Base-by-base conservation (phyloP, 2,329 filamentous ascomycete species). In the Emmonsia crescens region DNA sequence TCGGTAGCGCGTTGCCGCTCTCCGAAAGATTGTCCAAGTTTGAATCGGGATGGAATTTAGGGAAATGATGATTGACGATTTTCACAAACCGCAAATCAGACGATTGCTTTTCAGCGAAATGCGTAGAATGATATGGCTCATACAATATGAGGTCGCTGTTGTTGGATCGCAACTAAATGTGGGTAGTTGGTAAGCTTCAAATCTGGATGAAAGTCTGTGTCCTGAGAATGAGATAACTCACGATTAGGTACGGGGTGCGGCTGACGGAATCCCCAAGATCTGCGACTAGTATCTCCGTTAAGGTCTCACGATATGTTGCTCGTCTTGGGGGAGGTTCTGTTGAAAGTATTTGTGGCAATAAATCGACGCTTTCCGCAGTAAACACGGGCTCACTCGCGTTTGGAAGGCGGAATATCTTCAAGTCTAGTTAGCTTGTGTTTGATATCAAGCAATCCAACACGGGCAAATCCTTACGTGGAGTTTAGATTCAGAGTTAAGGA, bases 61-160 rank as follows among this genome's bases (percentile, higher is more conserved):
- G 87, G 52, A 92, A 75, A 36, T 82, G 79, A 19, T 85, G 78
- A 67, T 93, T 91, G 0, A 84, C 75, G 0, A 89, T 76, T 73
- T 96, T 96, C 61, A 87, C 80, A 74, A 96, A 96, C 60, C 85
- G 83, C 12, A 96, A 77, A 8, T 81, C 60, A 31, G 62, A 49
- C 5, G 59, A 24, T 31, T 57, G 64, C 46, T 66, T 64, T 14
- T 63, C 66, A 27, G 60, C 44, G 33, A 64, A 63, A 12, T 55
- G 44, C 24, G 61, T 59, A 64, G 77, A 77, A 49, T 83, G 80
- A 67, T 91, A 88, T 1, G 93, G 91, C 71, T 94, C 86, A 72
- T 97, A 99, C 54, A 97, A 82, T 12, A 88, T 88, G 40, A 97
- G 77, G 70, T 97, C 92, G 65, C 96, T 88, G 63, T 85, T 87